Evolutionary conservation across 441 rosid genomes (phyloP), one percentile per base, ranked within the genome.

Genomic region (Aquilaria agallochum): DNA sequence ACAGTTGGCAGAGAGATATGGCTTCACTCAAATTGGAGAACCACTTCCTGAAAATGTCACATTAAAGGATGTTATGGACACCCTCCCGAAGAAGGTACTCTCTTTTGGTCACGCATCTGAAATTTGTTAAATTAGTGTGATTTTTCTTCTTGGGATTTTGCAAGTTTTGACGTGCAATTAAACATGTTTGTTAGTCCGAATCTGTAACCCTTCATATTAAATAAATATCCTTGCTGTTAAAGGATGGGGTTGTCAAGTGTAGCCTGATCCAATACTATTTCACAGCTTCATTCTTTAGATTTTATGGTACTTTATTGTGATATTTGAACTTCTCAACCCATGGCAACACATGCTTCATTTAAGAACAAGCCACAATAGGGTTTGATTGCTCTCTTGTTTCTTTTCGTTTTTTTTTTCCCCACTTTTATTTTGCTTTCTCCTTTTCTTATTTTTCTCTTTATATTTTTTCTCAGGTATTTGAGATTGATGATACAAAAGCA

Each of bases 21-120:
- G 98, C 31, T 90, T 94, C 71, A 76, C 62, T 71, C 81, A 90
- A 75, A 86, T 94, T 69, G 98, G 96, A 69, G 87, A 88, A 75
- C 88, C 84, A 14, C 94, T 90, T 75, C 97, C 96, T 50, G 89
- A 66, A 4, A 81, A 70, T 73, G 87, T 94, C 66, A 87, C 87
- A 2, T 70, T 94, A 60, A 94, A 79, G 83, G 83, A 90, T 62
- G 67, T 94, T 63, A 74, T 90, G 5, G 88, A 85, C 67, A 81
- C 97, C 50, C 86, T 94, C 61, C 98, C 97, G 0, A 84, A 78
- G 75, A 76, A 83, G 93, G 98, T 81, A 75, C 14, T 3, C 44
- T 58, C 45, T 20, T 53, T 2, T 51, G 2, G 47, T 57, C 31
- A 53, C 47, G 49, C 50, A 49, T 42, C 51, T 46, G 31, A 49